phyloP scores from a whole-genome alignment of 1,284 basidiomycete species.

The Marasmius tenuissimus region DNA sequence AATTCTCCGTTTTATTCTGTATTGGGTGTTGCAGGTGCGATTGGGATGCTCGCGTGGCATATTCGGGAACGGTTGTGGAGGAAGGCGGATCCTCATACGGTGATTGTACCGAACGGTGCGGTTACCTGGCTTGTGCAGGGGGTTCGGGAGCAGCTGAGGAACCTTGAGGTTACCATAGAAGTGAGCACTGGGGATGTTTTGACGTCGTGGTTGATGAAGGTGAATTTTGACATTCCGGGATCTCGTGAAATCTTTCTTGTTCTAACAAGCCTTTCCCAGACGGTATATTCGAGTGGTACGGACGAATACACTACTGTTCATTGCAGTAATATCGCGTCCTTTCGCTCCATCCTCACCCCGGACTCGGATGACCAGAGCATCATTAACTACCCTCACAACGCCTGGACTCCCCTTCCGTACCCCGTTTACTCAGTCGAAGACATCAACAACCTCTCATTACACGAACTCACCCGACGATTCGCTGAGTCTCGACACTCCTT shows the following conservation, averaged over 20 bases:
- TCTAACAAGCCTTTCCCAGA: constrained; percentile 18
- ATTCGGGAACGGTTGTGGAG: constrained; percentile 30
- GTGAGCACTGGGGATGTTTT: constrained; percentile 15
- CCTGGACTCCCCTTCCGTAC: constrained; percentile 37
- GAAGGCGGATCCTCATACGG: constrained; percentile 26
- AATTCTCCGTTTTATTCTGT: constrained; percentile 19
- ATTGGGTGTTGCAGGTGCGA: constrained; percentile 23
- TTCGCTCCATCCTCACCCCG: constrained; percentile 27
- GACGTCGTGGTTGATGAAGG: constrained; percentile 15
- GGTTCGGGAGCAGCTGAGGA: background rate
- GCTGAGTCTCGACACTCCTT: constrained; percentile 25
- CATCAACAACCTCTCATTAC: constrained; percentile 24
- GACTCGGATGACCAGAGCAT: constrained; percentile 20
- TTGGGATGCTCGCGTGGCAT: constrained; percentile 30
- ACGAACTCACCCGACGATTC: constrained; percentile 26
- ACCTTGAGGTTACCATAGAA: background rate
- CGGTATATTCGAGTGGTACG: constrained; percentile 29
- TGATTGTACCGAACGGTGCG: constrained; percentile 24
- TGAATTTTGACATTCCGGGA: background rate
- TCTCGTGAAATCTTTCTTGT: background rate
- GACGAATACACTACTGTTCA: constrained; percentile 27
- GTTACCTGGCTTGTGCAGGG: constrained; percentile 7
- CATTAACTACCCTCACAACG: constrained; percentile 34
- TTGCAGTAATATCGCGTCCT: constrained; percentile 34
- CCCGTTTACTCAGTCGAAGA: constrained; percentile 32